Percentiles rank a stretch among this genome's conserved stretches.
These are phyloP conservation scores for Naganishia randhawae DNA, from an alignment of 768 basidiomycete genomes.

Conservation along the genomic window DNA sequence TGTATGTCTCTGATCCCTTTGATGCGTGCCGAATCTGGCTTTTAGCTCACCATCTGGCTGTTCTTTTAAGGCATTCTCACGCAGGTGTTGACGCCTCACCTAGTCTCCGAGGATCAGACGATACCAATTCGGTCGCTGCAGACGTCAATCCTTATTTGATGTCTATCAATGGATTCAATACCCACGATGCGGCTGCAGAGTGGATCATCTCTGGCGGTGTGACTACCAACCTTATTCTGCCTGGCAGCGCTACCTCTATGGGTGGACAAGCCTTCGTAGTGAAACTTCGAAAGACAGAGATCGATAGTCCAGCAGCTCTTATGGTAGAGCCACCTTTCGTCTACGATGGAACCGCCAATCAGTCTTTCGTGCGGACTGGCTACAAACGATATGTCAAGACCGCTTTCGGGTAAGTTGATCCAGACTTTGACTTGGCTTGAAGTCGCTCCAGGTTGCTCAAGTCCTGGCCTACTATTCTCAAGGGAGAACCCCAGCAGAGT, in stretches of 20 bases:
- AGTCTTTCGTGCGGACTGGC: slow-evolving; percentile 56
- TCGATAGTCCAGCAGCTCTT: slow-evolving; percentile 65
- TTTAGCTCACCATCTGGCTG: neutral
- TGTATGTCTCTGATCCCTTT: slow-evolving; percentile 8
- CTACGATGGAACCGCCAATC: slow-evolving; percentile 35
- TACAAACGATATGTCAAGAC: slow-evolving; percentile 79
- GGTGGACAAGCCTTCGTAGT: slow-evolving; percentile 77
- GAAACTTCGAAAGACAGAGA: slow-evolving; percentile 67
- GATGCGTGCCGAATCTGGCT: neutral
- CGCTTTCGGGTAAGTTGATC: slow-evolving; percentile 31
- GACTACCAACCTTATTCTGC: slow-evolving; percentile 75
- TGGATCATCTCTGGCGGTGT: slow-evolving; percentile 81
- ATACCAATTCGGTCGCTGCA: slow-evolving; percentile 65
- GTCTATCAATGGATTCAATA: slow-evolving; percentile 78
- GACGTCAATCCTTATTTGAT: slow-evolving; percentile 62
- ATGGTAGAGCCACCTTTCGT: slow-evolving; percentile 69
- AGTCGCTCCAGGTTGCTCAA: slow-evolving; percentile 17
- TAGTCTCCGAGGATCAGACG: slow-evolving; percentile 54
- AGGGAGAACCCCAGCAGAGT: slow-evolving; percentile 44
- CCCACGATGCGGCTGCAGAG: slow-evolving; percentile 70
- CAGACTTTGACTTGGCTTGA: neutral
- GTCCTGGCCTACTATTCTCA: neutral
- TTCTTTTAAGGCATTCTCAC: slow-evolving; percentile 62
- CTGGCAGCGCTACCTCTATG: slow-evolving; percentile 56
- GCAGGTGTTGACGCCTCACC: slow-evolving; percentile 70